phyloP scores from a whole-genome alignment of 2,329 filamentous ascomycete species.

The Colletotrichum aenigma region DNA sequence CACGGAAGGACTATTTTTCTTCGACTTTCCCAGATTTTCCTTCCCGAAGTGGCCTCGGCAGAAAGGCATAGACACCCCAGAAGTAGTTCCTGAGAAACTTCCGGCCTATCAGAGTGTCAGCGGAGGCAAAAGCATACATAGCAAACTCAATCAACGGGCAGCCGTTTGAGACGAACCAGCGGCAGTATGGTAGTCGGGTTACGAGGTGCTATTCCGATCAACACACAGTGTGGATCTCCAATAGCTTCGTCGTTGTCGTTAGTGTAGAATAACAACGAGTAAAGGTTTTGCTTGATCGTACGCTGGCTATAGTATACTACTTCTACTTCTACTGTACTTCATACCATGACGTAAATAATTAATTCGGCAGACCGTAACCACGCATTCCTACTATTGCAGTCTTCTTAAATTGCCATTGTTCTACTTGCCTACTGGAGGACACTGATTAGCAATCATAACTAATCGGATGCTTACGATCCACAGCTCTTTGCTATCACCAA shows the following conservation, averaged over 20 bases:
- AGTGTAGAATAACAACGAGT: not conserved
- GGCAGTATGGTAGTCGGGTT: not conserved
- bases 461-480: not conserved
- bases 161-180: not conserved
- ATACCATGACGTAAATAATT: not conserved
- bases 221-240: not conserved
- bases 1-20: not conserved
- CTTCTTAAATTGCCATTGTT: not conserved
- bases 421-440: not conserved
- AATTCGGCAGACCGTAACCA: not conserved
- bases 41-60: not conserved
- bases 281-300: not conserved
- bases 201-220: not conserved
- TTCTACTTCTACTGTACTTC: not conserved
- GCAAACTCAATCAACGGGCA: not conserved
- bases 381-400: not conserved
- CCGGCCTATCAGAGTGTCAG: not conserved
- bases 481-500: not conserved
- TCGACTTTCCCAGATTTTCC: not conserved
- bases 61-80: not conserved
- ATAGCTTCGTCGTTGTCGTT: not conserved
- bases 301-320: not conserved
- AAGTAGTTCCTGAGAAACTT: not conserved
- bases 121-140: not conserved
- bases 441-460: not conserved